phyloP scores from a whole-genome alignment of 2,329 filamentous ascomycete species.

The Fusarium sacchari region DNA sequence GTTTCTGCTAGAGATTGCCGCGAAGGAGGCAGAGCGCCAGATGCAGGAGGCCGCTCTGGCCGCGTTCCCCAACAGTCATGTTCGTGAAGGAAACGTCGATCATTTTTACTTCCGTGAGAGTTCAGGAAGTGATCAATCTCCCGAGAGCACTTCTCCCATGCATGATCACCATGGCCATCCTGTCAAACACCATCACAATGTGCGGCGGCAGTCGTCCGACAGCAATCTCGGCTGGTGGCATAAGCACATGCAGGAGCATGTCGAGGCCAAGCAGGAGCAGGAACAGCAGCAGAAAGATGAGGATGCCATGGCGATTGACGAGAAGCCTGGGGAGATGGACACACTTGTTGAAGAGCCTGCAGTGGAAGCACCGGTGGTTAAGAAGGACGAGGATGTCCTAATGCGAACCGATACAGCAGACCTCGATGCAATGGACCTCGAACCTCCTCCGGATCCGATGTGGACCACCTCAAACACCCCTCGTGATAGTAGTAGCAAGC shows the following conservation, averaged over 20 bases:
- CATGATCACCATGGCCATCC: constrained; percentile 44
- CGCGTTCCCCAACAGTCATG: constrained; percentile 78
- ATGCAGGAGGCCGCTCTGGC: constrained; percentile 80
- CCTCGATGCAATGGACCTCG: constrained; percentile 55
- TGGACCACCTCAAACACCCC: constrained; percentile 53
- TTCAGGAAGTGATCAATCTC: constrained; percentile 64
- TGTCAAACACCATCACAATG: constrained; percentile 21
- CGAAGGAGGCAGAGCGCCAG: constrained; percentile 81
- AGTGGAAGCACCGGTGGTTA: constrained; percentile 20
- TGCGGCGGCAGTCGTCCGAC: constrained; percentile 69
- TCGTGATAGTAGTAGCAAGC: constrained; percentile 35
- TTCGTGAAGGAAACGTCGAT: constrained; percentile 74
- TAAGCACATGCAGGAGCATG: constrained; percentile 82
- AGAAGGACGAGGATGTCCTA: constrained; percentile 39
- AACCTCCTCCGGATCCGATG: constrained; percentile 53
- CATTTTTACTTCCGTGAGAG: constrained; percentile 76
- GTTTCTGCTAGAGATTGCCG: constrained; percentile 82
- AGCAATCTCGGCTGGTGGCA: constrained; percentile 78
- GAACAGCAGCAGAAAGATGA: constrained; percentile 52
- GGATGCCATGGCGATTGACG: constrained; percentile 44
- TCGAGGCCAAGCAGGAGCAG: constrained; percentile 67
- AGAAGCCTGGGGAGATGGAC: constrained; percentile 40
- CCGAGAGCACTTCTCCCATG: constrained; percentile 51
- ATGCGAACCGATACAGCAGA: constrained; percentile 53
- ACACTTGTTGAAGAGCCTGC: constrained; percentile 35